Evolutionary conservation across 345 rosid species (phyloP).

Genomic region (Schrenkiella parvula): DNA sequence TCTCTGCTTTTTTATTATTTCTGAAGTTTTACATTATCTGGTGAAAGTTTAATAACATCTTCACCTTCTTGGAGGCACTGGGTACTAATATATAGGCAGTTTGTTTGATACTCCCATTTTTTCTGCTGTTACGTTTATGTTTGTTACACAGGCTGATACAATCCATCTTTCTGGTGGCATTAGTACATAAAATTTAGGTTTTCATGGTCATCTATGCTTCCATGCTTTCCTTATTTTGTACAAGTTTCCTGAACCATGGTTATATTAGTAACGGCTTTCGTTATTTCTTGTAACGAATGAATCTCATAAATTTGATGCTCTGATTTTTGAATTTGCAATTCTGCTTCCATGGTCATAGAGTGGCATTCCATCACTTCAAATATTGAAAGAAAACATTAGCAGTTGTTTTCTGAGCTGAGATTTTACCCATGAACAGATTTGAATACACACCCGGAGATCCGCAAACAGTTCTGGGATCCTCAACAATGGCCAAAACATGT

Average conservation of each 20-base stretch:
- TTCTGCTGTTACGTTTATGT: background rate
- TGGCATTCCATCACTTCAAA: slow-evolving; percentile 1
- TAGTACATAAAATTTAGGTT: background rate
- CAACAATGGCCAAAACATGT: slow-evolving; percentile 93
- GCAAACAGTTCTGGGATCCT: slow-evolving; percentile 75
- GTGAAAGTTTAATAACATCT: background rate
- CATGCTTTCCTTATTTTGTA: background rate
- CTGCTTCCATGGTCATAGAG: background rate
- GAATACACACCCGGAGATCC: slow-evolving; percentile 68
- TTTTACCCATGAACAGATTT: slow-evolving; percentile 48
- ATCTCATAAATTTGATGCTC: background rate
- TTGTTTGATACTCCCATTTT: background rate
- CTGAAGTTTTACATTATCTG: background rate
- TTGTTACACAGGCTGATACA: background rate
- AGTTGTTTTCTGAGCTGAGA: background rate
- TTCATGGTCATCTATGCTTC: background rate
- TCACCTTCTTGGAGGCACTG: background rate
- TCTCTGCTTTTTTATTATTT: background rate
- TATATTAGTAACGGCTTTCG: background rate
- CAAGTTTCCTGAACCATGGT: background rate
- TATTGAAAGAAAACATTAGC: background rate
- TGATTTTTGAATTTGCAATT: background rate
- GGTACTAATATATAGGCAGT: background rate
- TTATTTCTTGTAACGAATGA: no score
- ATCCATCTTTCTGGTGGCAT: background rate